Evolutionary conservation across 1,139 yeast species (phyloP).

Genomic region (Pneumocystis jirovecii): DNA sequence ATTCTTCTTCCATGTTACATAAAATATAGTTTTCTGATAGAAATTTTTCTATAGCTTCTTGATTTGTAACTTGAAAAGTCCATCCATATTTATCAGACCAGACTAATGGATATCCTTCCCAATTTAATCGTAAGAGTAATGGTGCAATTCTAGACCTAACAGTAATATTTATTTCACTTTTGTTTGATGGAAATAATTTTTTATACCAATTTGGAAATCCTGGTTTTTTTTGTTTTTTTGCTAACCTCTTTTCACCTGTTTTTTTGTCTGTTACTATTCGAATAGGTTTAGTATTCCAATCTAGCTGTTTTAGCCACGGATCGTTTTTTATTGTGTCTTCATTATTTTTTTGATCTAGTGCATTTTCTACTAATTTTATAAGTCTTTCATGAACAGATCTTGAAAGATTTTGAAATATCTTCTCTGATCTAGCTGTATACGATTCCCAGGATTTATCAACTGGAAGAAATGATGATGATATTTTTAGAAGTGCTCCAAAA

Average conservation of each 20-base stretch:
- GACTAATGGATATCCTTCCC: conserved; percentile 72
- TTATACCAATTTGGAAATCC: conserved; percentile 95
- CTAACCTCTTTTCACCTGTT: conserved; percentile 32
- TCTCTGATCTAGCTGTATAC: conserved; percentile 58
- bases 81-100: conserved; percentile 78
- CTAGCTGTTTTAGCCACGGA: conserved; percentile 81
- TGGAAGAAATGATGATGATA: conserved; percentile 70
- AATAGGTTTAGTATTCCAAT: conserved; percentile 61
- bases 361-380: conserved; percentile 43
- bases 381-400: conserved; percentile 45
- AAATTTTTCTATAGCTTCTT: conserved; percentile 28
- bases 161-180: conserved; percentile 40
- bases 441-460: conserved; percentile 59
- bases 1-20: conserved; percentile 27
- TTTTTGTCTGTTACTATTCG: conserved; percentile 55
- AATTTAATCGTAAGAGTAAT: conserved; percentile 53
- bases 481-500: conserved; percentile 67
- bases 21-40: conserved; percentile 38
- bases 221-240: conserved; percentile 62
- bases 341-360: conserved; percentile 31
- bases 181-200: conserved; percentile 42
- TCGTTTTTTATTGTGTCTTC: conserved; percentile 32
- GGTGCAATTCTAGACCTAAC: conserved; percentile 68
- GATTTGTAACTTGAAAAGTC: conserved; percentile 53
- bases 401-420: conserved; percentile 45